These are phyloP conservation scores for Dipodascopsis tothii DNA, from an alignment of 805 yeast genomes.

Conservation along the genomic window DNA sequence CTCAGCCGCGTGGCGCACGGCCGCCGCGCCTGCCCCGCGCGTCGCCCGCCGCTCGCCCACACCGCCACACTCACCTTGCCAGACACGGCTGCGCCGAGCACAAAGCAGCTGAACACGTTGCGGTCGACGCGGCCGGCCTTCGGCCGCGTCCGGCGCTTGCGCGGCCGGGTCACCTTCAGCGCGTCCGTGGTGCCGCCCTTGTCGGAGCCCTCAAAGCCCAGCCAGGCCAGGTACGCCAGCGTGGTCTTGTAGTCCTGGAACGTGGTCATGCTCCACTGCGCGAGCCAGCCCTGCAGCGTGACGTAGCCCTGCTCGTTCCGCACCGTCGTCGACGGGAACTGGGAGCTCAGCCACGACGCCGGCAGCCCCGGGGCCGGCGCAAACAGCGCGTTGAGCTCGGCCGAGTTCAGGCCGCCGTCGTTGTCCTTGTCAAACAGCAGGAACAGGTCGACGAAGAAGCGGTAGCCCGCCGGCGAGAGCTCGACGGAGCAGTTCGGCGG, in stretches of 20 bases:
- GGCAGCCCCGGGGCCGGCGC: slow-evolving; percentile 93
- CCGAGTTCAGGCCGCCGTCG: slow-evolving; percentile 85
- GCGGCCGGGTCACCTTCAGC: slow-evolving; percentile 71
- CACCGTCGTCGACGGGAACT: slow-evolving; percentile 82
- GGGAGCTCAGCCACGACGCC: slow-evolving; percentile 70
- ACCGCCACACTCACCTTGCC: too few relatives aligned
- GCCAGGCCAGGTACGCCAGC: slow-evolving; percentile 76
- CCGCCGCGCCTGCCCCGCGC: too few relatives aligned
- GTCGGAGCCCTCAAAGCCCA: slow-evolving; percentile 61
- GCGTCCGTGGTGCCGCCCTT: slow-evolving; percentile 40
- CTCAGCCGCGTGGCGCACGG: too few relatives aligned
- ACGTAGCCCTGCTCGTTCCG: slow-evolving; percentile 84
- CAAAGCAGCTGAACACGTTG: slow-evolving; percentile 83
- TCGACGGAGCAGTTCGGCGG: slow-evolving; percentile 75
- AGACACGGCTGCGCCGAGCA: slow-evolving; percentile 74
- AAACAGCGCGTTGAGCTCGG: slow-evolving; percentile 62
- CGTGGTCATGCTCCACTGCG: slow-evolving; percentile 97
- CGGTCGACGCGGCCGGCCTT: slow-evolving; percentile 64
- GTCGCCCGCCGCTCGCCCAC: too few relatives aligned
- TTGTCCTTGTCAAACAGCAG: slow-evolving; percentile 85
- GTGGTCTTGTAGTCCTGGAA: slow-evolving; percentile 77
- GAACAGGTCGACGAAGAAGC: slow-evolving; percentile 85
- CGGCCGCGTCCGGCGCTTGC: slow-evolving; percentile 54
- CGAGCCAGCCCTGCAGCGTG: slow-evolving; percentile 95
- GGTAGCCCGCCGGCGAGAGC: slow-evolving; percentile 82